Conservation (phyloP, 345 rosid species). For the Brassica carinata region DNA sequence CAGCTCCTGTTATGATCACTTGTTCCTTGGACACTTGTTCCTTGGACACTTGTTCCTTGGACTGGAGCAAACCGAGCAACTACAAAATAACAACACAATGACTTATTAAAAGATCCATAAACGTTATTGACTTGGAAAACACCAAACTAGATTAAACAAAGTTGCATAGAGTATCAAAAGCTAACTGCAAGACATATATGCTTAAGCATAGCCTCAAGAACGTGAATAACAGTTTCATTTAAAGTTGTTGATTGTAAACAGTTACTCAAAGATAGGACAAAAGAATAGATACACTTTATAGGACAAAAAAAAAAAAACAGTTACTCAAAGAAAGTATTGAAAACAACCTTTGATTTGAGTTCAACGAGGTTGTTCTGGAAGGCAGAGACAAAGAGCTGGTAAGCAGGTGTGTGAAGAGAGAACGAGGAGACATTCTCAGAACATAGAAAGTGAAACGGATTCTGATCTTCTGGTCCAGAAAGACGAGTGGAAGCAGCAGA, state of each 20-base stretch:
- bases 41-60: too few species aligned
- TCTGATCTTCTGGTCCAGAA: not conserved
- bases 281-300: too few species aligned
- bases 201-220: too few species aligned
- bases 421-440: not conserved
- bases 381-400: not conserved
- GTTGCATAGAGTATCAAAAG: too few species aligned
- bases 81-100: not conserved
- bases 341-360: not conserved
- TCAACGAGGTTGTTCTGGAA: too few species aligned
- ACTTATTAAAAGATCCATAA: too few species aligned
- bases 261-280: too few species aligned
- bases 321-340: not conserved
- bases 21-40: slow-evolving; percentile 17
- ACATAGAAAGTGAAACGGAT: not conserved
- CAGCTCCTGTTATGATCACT: slow-evolving; percentile 58
- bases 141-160: too few species aligned
- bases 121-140: too few species aligned
- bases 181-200: too few species aligned
- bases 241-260: too few species aligned
- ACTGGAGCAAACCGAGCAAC: not conserved
- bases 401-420: not conserved
- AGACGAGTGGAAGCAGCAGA: not conserved
- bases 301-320: not conserved
- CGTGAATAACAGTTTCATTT: too few species aligned